Evolutionary conservation across 306 rosid species (phyloP).

Genomic region (Argentina anserina): DNA sequence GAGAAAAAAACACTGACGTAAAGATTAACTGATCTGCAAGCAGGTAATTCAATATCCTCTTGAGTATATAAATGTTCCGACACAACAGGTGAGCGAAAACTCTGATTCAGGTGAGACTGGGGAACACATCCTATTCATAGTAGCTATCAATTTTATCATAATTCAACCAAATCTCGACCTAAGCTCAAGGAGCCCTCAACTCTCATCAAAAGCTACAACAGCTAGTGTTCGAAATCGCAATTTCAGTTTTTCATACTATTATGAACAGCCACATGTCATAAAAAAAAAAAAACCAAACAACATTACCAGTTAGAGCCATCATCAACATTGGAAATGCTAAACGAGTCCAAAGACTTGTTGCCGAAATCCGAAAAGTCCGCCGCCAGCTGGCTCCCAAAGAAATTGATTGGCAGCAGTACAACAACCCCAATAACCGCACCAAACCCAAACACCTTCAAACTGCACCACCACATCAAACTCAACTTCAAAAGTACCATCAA

Average conservation of each 20-base stretch:
- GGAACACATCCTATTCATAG: background rate
- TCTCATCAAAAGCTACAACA: background rate
- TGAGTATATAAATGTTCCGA: background rate
- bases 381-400: slow-evolving; percentile 56
- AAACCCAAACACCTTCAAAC: slow-evolving; percentile 59
- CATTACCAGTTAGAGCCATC: slow-evolving; percentile 81
- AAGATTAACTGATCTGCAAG: background rate
- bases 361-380: slow-evolving; percentile 49
- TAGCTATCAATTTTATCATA: too few relatives aligned
- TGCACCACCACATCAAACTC: slow-evolving; percentile 25
- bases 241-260: too few relatives aligned
- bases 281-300: slow-evolving; percentile 20
- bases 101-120: background rate
- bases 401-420: slow-evolving; percentile 75
- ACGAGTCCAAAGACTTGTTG: slow-evolving; percentile 67
- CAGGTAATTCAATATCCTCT: background rate
- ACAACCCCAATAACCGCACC: slow-evolving; percentile 61
- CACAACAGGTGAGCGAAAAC: background rate
- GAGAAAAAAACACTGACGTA: background rate
- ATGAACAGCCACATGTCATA: background rate
- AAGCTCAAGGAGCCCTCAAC: background rate
- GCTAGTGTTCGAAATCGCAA: background rate
- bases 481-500: background rate
- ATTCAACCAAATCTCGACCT: too few relatives aligned
- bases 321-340: slow-evolving; percentile 74